Conservation (phyloP, 2,329 filamentous ascomycete species). For the Blumeria graminis region DNA sequence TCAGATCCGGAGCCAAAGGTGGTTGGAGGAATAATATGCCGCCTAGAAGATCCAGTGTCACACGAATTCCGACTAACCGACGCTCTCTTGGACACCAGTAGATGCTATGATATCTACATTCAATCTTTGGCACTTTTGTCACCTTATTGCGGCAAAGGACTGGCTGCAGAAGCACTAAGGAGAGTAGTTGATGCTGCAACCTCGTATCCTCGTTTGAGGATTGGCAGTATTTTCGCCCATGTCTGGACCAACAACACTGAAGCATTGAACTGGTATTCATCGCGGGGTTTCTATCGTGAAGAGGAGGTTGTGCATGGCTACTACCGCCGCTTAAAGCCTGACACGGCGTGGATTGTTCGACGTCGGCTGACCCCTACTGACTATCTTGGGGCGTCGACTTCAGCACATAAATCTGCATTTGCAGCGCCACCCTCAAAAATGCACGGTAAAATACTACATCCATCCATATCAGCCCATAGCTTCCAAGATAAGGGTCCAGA, state of each 20-base stretch:
- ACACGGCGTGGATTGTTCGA: conserved; percentile 34
- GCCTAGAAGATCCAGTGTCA: conserved; percentile 24
- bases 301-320: conserved; percentile 26
- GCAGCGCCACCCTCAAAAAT: conserved; percentile 4
- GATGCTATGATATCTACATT: conserved; percentile 32
- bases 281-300: conserved; percentile 28
- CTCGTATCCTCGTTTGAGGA: conserved; percentile 14
- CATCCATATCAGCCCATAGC: conserved; percentile 15
- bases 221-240: conserved; percentile 31
- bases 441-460: not conserved
- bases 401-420: conserved; percentile 15
- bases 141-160: conserved; percentile 34
- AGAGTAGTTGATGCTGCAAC: conserved; percentile 14
- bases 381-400: conserved; percentile 5
- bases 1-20: conserved; percentile 24
- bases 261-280: conserved; percentile 35
- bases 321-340: conserved; percentile 35
- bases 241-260: conserved; percentile 45
- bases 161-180: conserved; percentile 30
- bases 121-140: conserved; percentile 38
- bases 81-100: conserved; percentile 4
- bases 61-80: conserved; percentile 4
- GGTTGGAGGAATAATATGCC: conserved; percentile 36
- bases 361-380: conserved; percentile 16
- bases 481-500: conserved; percentile 35